Base-by-base conservation (phyloP, 208 protist genomes). In the Leishmania martiniquensis region DNA sequence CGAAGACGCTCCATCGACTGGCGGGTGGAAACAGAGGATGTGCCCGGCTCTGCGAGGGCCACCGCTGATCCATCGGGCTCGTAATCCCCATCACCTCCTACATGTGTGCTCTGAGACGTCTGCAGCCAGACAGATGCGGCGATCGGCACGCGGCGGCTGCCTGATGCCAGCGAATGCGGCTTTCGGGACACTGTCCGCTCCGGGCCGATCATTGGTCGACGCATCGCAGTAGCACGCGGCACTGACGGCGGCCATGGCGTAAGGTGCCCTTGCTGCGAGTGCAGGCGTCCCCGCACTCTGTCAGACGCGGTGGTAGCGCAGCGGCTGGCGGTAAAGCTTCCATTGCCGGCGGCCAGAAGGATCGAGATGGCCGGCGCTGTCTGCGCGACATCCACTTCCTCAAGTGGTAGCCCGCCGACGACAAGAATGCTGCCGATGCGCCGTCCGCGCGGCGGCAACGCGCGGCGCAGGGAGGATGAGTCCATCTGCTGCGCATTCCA, bases 331-430 rank as follows among this genome's bases (percentile, higher is more conserved):
- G 45, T 44, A 34, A 20, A 32, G n/a, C 60, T 70, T 10, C 49
- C 37, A 13, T 39, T 62, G 32, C 55, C 44, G 22, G 75, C 80
- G 15, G 60, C 32, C 25, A 84, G 75, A 59, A 76, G 49, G 10
- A 84, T 52, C 15, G 80, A 74, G 68, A 84, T 76, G 55, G 70
- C 80, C 2, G 80, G 80, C 32, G 75, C 51, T 10, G 74, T 77
- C 4, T 80, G 63, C 47, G 54, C 59, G 9, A 84, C 60, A 10
- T 72, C 75, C 20, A 70, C 45, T 62, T 80, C 80, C 20, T 79
- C 42, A 1, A 80, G 70, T 29, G 80, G 80, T 42, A 84, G 45
- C 25, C 80, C 80, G 37, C 80, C 80, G 13, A 84, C 75, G 34
- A 84, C 72, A 55, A 80, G 57, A 49, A 84, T 73, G 39, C 72